These are phyloP conservation scores for Yamadazyma jaroonii DNA, from an alignment of 1,139 yeast species.

Conservation along the genomic window DNA sequence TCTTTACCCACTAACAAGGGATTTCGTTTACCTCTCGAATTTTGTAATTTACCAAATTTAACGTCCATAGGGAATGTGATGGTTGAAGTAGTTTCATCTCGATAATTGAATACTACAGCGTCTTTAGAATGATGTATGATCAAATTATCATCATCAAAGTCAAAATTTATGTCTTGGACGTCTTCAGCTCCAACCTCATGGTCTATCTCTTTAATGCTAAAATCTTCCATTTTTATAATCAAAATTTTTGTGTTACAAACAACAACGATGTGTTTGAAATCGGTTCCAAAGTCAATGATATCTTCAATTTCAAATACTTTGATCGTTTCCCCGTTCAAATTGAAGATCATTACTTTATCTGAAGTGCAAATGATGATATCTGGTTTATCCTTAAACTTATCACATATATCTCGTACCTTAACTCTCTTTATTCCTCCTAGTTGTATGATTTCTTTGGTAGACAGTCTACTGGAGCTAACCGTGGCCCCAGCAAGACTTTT, in stretches of 20 bases:
- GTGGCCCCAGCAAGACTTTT: conserved; percentile 36
- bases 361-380: conserved; percentile 29
- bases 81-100: conserved; percentile 6
- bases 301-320: conserved; percentile 17
- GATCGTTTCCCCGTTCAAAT: conserved; percentile 22
- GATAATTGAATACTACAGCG: conserved; percentile 27
- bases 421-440: conserved; percentile 16
- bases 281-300: conserved; percentile 25
- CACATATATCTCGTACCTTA: conserved; percentile 20
- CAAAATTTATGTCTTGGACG: conserved; percentile 36
- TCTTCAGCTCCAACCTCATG: not conserved
- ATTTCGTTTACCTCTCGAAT: conserved; percentile 9
- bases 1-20: conserved; percentile 30
- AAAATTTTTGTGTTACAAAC: conserved; percentile 14
- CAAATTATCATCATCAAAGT: conserved; percentile 50
- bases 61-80: conserved; percentile 16
- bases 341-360: conserved; percentile 30
- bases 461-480: conserved; percentile 25
- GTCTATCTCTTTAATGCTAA: not conserved
- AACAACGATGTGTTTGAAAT: conserved; percentile 29
- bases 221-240: not conserved
- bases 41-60: conserved; percentile 18
- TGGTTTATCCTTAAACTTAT: conserved; percentile 21
- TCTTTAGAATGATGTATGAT: conserved; percentile 24
- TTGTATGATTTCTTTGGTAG: conserved; percentile 16